These are phyloP conservation scores for Sporothrix brunneoviolacea DNA, from an alignment of 2,329 filamentous ascomycete genomes.

Conservation along the genomic window DNA sequence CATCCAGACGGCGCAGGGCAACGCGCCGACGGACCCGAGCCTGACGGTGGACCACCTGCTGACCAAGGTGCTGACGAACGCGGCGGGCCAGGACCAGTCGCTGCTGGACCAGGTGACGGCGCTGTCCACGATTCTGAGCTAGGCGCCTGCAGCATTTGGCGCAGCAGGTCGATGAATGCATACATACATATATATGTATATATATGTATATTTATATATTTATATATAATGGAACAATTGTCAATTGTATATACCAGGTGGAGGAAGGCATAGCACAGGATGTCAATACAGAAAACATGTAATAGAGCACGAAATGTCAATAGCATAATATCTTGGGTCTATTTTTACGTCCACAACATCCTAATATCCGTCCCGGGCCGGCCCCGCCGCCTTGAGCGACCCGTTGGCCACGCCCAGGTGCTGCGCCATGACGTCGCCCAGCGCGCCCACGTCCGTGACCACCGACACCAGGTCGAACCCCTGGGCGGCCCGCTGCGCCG, in stretches of 20 bases:
- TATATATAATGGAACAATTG: too few species aligned
- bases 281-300: too few species aligned
- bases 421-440: slow-evolving; percentile 27
- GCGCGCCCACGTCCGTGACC: slow-evolving; percentile 29
- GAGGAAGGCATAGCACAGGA: too few species aligned
- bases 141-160: too few species aligned
- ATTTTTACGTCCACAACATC: too few species aligned
- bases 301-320: too few species aligned
- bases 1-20: slow-evolving; percentile 54
- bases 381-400: not conserved
- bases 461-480: slow-evolving; percentile 36
- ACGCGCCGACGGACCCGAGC: slow-evolving; percentile 42
- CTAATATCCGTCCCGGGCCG: slow-evolving; percentile 13
- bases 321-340: too few species aligned
- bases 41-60: slow-evolving; percentile 50
- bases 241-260: too few species aligned
- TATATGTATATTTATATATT: too few species aligned
- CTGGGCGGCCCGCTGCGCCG: slow-evolving; percentile 26
- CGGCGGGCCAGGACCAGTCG: slow-evolving; percentile 39
- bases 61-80: slow-evolving; percentile 52
- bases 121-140: slow-evolving; percentile 25
- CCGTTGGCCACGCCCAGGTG: slow-evolving; percentile 28
- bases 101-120: slow-evolving; percentile 47
- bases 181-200: too few species aligned
- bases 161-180: too few species aligned